A percentile compares a stretch with the other conserved stretches of the same genome.
Evolutionary conservation across 225 moss, liverwort and hornwort species (phyloP).

Genomic region (Pleurozium schreberi): DNA sequence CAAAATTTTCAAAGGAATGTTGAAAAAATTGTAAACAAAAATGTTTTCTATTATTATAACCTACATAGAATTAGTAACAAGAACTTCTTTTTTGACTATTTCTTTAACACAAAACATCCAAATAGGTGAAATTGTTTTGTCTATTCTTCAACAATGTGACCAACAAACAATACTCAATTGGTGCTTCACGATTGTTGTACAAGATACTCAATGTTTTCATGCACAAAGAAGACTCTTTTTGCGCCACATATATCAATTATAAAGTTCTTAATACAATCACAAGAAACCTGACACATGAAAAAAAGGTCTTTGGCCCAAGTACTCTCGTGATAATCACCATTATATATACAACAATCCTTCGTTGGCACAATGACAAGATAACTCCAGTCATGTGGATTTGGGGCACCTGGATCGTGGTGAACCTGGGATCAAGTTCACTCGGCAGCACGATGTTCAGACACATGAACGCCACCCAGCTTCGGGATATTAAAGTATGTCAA

Average conservation of each 20-base stretch:
- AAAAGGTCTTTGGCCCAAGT: neutral
- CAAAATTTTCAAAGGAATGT: no score
- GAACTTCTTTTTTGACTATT: neutral
- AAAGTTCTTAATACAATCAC: neutral
- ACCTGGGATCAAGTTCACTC: neutral
- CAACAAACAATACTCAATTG: no score
- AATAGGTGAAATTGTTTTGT: no score
- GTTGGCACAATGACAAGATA: no score
- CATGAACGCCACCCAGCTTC: neutral
- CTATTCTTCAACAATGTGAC: no score
- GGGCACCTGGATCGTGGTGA: neutral
- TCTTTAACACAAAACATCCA: neutral
- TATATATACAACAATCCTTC: neutral
- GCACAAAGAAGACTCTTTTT: no score
- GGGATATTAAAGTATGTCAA: no score
- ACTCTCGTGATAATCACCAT: neutral
- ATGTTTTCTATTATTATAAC: accelerated
- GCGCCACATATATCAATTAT: neutral
- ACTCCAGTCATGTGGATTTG: neutral
- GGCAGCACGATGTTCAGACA: neutral
- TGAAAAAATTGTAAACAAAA: no score
- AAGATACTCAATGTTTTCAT: neutral
- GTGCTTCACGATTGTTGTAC: neutral
- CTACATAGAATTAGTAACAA: neutral
- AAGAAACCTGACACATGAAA: neutral